Evolutionary conservation across 805 yeast genomes (phyloP).

Genomic region (Nakazawaea wyomingensis): DNA sequence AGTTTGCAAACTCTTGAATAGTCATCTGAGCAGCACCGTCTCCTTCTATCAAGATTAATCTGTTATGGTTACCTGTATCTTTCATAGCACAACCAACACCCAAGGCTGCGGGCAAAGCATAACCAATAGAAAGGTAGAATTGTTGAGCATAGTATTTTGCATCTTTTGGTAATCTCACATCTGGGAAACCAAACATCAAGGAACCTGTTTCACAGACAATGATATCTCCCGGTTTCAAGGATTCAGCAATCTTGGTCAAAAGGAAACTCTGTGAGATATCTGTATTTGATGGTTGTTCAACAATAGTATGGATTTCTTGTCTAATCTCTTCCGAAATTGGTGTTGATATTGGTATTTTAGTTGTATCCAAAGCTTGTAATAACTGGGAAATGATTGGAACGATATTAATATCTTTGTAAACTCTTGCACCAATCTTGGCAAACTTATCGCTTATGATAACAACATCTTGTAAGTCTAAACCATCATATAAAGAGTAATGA

Average conservation of each 20-base stretch:
- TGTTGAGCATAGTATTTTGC: conserved; percentile 56
- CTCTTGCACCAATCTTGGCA: conserved; percentile 39
- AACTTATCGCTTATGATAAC: conserved; percentile 51
- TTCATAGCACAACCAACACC: conserved; percentile 74
- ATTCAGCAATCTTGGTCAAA: conserved; percentile 33
- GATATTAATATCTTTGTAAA: conserved; percentile 39
- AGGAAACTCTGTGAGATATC: conserved; percentile 44
- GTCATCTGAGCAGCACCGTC: conserved; percentile 97
- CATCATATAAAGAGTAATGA: conserved; percentile 42
- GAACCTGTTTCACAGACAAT: conserved; percentile 83
- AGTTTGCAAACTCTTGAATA: conserved; percentile 72
- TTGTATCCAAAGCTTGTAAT: conserved; percentile 28
- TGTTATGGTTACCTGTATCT: conserved; percentile 42
- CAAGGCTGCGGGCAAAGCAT: conserved; percentile 79
- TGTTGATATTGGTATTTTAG: conserved; percentile 18
- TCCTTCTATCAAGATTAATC: conserved; percentile 75
- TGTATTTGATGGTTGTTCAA: conserved; percentile 21
- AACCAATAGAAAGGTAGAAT: conserved; percentile 83
- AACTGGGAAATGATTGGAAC: conserved; percentile 45
- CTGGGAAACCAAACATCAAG: conserved; percentile 71
- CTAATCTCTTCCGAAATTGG: conserved; percentile 4
- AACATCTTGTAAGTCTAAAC: conserved; percentile 35
- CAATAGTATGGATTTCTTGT: conserved; percentile 17
- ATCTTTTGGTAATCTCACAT: conserved; percentile 53
- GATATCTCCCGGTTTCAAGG: conserved; percentile 57